Conservation (phyloP, 148 eudicot species). For the Diospyros kaki region DNA sequence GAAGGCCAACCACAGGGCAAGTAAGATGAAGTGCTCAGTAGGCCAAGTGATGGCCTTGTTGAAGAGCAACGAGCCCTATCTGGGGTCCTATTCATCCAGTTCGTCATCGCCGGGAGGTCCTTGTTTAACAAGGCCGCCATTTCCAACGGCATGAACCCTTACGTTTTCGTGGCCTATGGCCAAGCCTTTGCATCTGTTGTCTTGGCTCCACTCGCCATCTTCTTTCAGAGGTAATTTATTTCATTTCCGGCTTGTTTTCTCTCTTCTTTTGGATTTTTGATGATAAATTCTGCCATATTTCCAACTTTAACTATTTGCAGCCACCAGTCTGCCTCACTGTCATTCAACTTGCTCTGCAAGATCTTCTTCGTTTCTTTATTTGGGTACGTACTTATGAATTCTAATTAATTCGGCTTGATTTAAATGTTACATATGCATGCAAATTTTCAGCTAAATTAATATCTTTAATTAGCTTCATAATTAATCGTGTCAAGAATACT, state of each 20-base stretch:
- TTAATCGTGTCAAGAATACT: too few relatives aligned
- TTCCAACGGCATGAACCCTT: constrained; percentile 13
- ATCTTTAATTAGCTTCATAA: background rate
- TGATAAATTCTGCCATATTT: too few relatives aligned
- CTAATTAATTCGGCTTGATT: too few relatives aligned
- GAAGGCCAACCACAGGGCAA: too few relatives aligned
- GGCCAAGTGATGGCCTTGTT: background rate
- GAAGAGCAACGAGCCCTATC: constrained; percentile 27
- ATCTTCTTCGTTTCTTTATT: constrained; percentile 27
- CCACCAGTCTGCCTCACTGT: constrained; percentile 15
- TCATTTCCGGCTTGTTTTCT: background rate
- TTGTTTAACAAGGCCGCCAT: constrained; percentile 30
- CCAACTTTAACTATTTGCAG: background rate
- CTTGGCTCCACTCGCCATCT: constrained; percentile 9
- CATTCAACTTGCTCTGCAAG: constrained; percentile 18
- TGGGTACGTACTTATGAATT: too few relatives aligned
- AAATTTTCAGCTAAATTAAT: too few relatives aligned
- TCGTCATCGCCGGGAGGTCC: constrained; percentile 33
- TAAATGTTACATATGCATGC: too few relatives aligned
- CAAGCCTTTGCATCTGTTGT: constrained; percentile 8
- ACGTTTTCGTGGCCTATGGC: constrained; percentile 5
- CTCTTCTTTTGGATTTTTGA: background rate
- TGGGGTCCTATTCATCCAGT: constrained; percentile 28
- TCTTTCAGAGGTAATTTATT: background rate
- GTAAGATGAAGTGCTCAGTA: constrained; percentile 6